Conservation (phyloP, 441 rosid genomes). For the Geranium incanum region DNA sequence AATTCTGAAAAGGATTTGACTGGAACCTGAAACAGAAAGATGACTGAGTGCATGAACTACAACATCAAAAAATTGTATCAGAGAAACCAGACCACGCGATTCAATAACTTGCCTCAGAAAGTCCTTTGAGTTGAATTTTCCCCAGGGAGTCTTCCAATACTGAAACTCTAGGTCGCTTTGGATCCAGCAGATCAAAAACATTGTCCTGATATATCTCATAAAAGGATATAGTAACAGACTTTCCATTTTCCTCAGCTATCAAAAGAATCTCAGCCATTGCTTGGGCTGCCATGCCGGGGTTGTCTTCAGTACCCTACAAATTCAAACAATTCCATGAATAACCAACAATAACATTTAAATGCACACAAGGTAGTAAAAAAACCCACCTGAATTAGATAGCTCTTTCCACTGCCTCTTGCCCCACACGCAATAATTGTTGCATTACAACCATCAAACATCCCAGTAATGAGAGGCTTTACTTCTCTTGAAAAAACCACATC, state of each 20-base stretch:
- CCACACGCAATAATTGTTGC: conserved; percentile 23
- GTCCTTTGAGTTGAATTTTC: conserved; percentile 56
- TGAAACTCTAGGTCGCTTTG: conserved; percentile 33
- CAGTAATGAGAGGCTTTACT: conserved; percentile 21
- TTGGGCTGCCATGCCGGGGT: conserved; percentile 39
- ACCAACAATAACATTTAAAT: background rate
- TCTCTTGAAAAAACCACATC: conserved; percentile 15
- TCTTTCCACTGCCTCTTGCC: conserved; percentile 23
- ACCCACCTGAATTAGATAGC: conserved; percentile 20
- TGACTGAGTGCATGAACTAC: background rate
- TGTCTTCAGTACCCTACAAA: conserved; percentile 49
- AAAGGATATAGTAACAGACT: conserved; percentile 31
- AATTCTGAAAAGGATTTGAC: conserved; percentile 50
- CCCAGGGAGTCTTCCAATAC: conserved; percentile 47
- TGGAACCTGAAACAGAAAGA: conserved; percentile 32
- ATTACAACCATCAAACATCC: conserved; percentile 18
- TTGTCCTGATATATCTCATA: conserved; percentile 49
- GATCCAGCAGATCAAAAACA: conserved; percentile 43
- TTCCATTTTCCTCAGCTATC: conserved; percentile 34
- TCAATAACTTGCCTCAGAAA: conserved; percentile 50
- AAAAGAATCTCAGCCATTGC: conserved; percentile 40
- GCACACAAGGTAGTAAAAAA: background rate
- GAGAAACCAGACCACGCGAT: conserved; percentile 9
- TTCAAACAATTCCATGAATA: conserved; percentile 22
- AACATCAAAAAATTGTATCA: conserved; percentile 3